Evolutionary conservation across 2,329 filamentous ascomycete genomes (phyloP).

Genomic region (Lachnellula hyalina): DNA sequence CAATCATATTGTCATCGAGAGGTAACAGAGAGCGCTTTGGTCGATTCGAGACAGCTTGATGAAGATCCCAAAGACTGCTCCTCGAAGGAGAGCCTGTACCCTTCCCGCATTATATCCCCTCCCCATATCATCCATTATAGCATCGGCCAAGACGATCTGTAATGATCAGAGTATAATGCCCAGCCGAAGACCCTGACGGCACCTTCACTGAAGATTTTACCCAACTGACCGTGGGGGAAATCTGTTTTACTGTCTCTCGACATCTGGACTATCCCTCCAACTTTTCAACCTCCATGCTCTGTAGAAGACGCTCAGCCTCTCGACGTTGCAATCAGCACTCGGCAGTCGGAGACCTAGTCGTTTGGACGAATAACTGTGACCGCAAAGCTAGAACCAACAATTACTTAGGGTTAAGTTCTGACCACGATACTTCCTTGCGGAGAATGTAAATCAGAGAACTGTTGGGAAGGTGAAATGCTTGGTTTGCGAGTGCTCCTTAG

Average conservation of each 20-base stretch:
- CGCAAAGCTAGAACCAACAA: slow-evolving; percentile 72
- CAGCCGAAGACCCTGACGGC: slow-evolving; percentile 68
- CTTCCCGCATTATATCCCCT: slow-evolving; percentile 38
- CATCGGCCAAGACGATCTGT: slow-evolving; percentile 50
- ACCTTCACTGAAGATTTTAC: slow-evolving; percentile 71
- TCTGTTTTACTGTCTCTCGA: slow-evolving; percentile 46
- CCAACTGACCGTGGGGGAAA: slow-evolving; percentile 65
- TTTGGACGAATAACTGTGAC: slow-evolving; percentile 62
- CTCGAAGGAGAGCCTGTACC: slow-evolving; percentile 36
- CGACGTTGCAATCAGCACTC: slow-evolving; percentile 28
- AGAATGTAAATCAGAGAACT: slow-evolving; percentile 74
- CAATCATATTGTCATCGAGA: slow-evolving; percentile 18
- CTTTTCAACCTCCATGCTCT: slow-evolving; percentile 43
- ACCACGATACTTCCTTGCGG: slow-evolving; percentile 62
- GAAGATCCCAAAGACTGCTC: slow-evolving; percentile 48
- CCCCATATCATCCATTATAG: slow-evolving; percentile 29
- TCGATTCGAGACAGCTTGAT: slow-evolving; percentile 22
- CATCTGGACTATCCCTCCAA: slow-evolving; percentile 53
- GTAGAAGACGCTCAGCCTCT: slow-evolving; percentile 46
- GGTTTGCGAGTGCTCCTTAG: slow-evolving; percentile 33
- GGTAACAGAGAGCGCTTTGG: slow-evolving; percentile 25
- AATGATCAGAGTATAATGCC: slow-evolving; percentile 59
- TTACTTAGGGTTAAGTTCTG: slow-evolving; percentile 98
- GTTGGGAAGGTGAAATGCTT: slow-evolving; percentile 71
- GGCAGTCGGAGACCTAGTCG: slow-evolving; percentile 51